phyloP scores from a whole-genome alignment of 208 protist species.

The Leishmania aethiopica region DNA sequence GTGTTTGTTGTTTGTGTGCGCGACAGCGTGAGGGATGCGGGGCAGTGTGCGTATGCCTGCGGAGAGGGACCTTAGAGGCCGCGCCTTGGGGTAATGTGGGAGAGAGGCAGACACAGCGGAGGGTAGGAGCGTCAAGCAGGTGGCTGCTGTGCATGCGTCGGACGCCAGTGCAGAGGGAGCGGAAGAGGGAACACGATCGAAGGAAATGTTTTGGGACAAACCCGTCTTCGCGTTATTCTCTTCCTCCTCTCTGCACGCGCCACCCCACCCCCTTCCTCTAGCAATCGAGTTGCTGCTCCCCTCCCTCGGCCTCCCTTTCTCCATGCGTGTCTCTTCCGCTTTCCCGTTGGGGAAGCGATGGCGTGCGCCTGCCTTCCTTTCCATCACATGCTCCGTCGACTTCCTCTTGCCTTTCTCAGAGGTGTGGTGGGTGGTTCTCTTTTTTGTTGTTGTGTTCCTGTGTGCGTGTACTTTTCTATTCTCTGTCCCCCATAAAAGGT shows the following conservation, averaged over 20 bases:
- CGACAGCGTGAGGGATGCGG: neutral
- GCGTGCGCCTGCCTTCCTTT: neutral
- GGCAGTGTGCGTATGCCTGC: neutral
- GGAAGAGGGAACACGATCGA: neutral
- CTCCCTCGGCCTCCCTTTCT: neutral
- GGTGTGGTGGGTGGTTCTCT: neutral
- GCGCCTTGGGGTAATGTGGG: neutral
- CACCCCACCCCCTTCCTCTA: too few relatives aligned
- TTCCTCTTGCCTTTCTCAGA: neutral
- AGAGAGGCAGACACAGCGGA: neutral
- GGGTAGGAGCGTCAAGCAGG: neutral
- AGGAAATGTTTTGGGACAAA: slow-evolving; percentile 27
- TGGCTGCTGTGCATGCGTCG: neutral
- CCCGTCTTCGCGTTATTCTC: slow-evolving; percentile 16
- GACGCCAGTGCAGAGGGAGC: neutral
- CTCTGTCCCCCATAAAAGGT: neutral
- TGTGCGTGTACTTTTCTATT: neutral
- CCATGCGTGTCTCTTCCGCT: neutral
- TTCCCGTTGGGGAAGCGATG: neutral
- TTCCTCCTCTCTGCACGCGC: neutral
- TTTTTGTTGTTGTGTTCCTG: neutral
- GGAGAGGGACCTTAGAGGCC: neutral
- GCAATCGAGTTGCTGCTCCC: neutral
- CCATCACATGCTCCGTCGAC: neutral
- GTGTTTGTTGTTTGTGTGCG: neutral